phyloP scores from a whole-genome alignment of 2,329 filamentous ascomycete species.

The Ophiosphaerella korrae region DNA sequence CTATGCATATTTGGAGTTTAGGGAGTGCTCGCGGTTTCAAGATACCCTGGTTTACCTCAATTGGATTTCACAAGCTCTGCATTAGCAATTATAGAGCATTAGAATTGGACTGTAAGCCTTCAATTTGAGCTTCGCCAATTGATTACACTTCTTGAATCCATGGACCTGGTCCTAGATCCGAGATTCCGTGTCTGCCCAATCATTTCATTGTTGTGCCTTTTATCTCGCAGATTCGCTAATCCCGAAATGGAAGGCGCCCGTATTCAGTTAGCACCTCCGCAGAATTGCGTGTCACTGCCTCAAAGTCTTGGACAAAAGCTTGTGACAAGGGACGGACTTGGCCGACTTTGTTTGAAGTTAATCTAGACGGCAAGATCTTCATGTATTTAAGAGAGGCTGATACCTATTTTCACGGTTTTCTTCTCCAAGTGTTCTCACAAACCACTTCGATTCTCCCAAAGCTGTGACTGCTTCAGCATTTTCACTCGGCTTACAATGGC shows the following conservation, averaged over 20 bases:
- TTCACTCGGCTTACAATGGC: constrained; percentile 23
- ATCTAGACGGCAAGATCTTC: constrained; percentile 2
- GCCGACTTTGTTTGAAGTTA: constrained; percentile 23
- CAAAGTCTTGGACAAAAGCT: constrained; percentile 12
- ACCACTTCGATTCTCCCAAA: no score
- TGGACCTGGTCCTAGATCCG: background rate
- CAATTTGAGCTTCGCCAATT: background rate
- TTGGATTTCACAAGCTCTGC: background rate
- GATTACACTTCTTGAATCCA: background rate
- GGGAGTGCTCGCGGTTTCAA: constrained; percentile 24
- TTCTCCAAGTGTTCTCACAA: no score
- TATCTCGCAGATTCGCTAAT: background rate
- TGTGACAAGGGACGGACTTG: constrained; percentile 36
- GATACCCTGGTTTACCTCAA: constrained; percentile 33
- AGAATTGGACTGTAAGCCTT: background rate
- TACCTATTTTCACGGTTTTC: background rate
- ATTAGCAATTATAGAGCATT: background rate
- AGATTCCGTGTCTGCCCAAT: constrained; percentile 1
- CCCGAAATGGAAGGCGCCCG: constrained; percentile 2
- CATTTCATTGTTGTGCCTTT: background rate
- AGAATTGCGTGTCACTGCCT: constrained; percentile 22
- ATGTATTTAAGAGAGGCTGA: constrained; percentile 10
- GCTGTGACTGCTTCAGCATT: background rate
- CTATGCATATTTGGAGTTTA: constrained; percentile 25
- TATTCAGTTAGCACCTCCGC: constrained; percentile 25